Percentiles rank a stretch among this genome's conserved stretches.
phyloP scores from a whole-genome alignment of 331 rosid species.

The Cydonia oblonga region DNA sequence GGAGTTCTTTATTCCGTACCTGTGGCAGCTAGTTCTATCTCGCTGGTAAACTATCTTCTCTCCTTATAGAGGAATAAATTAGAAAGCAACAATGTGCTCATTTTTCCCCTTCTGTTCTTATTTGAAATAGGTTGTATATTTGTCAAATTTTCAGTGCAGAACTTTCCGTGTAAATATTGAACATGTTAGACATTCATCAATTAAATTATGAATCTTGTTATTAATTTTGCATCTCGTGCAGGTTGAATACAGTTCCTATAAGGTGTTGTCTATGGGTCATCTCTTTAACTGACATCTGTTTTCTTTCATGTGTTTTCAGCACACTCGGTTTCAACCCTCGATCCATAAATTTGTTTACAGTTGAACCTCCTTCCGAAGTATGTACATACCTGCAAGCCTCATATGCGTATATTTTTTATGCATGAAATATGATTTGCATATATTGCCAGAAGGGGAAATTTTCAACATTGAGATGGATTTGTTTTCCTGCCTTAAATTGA shows the following conservation, averaged over 20 bases:
- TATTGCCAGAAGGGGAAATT: too few species aligned
- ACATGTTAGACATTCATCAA: not conserved
- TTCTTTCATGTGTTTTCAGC: constrained; percentile 28
- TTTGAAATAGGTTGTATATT: not conserved
- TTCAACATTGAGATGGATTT: too few species aligned
- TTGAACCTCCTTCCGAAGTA: constrained; percentile 57
- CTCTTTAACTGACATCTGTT: not conserved
- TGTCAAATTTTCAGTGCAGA: not conserved
- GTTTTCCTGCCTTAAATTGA: too few species aligned
- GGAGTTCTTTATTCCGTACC: constrained; percentile 91
- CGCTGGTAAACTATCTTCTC: constrained; percentile 44
- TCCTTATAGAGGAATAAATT: not conserved
- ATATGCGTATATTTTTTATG: not conserved
- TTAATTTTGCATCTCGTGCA: not conserved
- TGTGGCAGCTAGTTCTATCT: constrained; percentile 91
- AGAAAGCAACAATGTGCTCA: not conserved
- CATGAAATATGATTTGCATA: not conserved
- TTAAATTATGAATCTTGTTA: not conserved
- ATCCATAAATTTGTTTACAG: constrained; percentile 80
- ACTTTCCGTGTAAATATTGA: not conserved
- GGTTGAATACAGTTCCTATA: not conserved
- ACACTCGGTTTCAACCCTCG: constrained; percentile 58
- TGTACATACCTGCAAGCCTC: constrained; percentile 11
- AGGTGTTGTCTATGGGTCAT: not conserved
- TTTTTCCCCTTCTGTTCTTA: not conserved